These are phyloP conservation scores for Acanthochlamys bracteata DNA, from an alignment of 106 monocot genomes.

Conservation along the genomic window DNA sequence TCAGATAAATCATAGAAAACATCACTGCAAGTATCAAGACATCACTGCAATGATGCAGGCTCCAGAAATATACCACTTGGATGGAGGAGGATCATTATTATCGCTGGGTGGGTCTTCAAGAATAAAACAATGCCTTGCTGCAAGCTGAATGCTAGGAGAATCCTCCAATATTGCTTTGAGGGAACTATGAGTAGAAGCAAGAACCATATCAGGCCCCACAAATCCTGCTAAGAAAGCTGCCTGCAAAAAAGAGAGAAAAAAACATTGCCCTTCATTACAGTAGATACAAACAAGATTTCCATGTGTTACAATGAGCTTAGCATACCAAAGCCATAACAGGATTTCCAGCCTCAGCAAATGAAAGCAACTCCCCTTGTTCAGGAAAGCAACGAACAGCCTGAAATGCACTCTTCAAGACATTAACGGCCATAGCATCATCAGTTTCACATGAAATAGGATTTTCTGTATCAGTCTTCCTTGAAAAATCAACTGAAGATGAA, in stretches of 20 bases:
- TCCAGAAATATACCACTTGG: constrained; percentile 38
- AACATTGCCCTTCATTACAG: neutral
- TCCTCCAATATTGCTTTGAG: constrained; percentile 75
- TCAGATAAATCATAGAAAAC: too few species aligned
- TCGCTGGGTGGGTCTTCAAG: constrained; percentile 75
- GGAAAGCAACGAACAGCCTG: constrained; percentile 43
- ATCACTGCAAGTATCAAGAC: too few species aligned
- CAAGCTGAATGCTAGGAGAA: constrained; percentile 72
- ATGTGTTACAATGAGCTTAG: neutral
- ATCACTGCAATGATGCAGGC: neutral
- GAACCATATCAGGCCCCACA: constrained; percentile 44
- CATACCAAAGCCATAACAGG: constrained; percentile 87
- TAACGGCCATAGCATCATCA: constrained; percentile 30
- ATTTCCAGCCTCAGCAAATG: constrained; percentile 88
- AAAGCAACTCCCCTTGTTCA: constrained; percentile 38
- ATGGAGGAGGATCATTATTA: constrained; percentile 17
- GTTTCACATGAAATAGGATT: constrained; percentile 17
- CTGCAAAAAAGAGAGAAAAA: constrained; percentile 34
- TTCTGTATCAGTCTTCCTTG: constrained; percentile 26
- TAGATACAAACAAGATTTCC: neutral
- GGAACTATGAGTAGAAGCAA: constrained; percentile 52
- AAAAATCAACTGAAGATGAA: constrained; percentile 19
- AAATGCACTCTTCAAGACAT: constrained; percentile 72
- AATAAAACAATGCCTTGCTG: constrained; percentile 84
- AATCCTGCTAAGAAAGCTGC: constrained; percentile 66